A percentile compares a stretch with the other conserved stretches of the same genome.
Conservation (phyloP, 345 rosid genomes). For the Gossypium mustelinum region DNA sequence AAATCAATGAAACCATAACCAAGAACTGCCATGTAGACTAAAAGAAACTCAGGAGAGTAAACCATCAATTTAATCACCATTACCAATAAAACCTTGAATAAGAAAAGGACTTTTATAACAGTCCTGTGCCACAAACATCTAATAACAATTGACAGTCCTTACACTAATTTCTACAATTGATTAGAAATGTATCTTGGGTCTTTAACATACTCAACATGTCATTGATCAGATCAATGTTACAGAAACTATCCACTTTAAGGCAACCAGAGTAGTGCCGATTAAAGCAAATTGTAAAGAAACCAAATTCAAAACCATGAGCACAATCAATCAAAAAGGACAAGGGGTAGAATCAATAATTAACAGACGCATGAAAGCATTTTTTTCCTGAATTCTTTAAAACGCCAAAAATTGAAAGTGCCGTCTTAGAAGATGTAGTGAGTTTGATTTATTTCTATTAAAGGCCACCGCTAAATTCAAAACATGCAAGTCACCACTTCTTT, state of each 20-base stretch:
- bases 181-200: background rate
- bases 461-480: background rate
- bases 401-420: background rate
- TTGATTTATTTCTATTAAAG: background rate
- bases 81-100: background rate
- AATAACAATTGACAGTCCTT: background rate
- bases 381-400: background rate
- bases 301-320: background rate
- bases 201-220: background rate
- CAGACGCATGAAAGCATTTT: background rate
- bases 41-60: background rate
- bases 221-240: background rate
- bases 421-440: background rate
- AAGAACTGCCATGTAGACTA: background rate
- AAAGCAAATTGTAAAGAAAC: conserved; percentile 2
- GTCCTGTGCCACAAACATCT: background rate
- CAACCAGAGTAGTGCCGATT: background rate
- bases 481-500: background rate
- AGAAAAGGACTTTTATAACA: background rate
- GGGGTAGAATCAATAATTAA: background rate
- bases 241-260: background rate
- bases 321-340: background rate
- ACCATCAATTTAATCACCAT: background rate
- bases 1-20: background rate
- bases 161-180: background rate